A percentile compares a stretch with the other conserved stretches of the same genome.
Conservation (phyloP, 2,329 filamentous ascomycete genomes). For the Microdochium bolleyi region DNA sequence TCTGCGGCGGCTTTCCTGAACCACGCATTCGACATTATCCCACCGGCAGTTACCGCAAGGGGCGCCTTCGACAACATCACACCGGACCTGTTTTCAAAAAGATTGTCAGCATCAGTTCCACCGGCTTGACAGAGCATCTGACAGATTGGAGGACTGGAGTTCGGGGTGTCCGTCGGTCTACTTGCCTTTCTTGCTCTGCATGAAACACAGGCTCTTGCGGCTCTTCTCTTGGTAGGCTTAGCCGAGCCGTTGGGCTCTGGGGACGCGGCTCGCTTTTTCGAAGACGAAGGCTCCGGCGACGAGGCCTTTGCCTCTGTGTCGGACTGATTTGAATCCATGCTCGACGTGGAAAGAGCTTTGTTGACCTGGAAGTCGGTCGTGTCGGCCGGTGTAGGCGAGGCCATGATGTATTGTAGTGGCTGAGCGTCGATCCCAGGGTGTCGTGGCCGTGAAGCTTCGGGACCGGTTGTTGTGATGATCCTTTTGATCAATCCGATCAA, state of each 20-base stretch:
- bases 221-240: background rate
- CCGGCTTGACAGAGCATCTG: background rate
- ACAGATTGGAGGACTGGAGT: background rate
- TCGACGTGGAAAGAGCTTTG: background rate
- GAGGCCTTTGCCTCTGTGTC: background rate
- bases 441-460: no score
- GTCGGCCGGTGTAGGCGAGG: background rate
- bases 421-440: background rate
- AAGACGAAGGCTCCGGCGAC: background rate
- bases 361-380: background rate
- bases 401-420: background rate
- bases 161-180: background rate
- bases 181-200: background rate
- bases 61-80: slow-evolving; percentile 83
- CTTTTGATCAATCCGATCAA: no score
- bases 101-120: background rate
- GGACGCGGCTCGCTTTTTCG: background rate
- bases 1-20: slow-evolving; percentile 76
- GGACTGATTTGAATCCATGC: background rate
- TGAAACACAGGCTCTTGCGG: background rate
- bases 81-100: slow-evolving; percentile 59
- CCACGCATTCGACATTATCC: slow-evolving; percentile 70
- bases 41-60: slow-evolving; percentile 83
- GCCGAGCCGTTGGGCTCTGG: background rate
- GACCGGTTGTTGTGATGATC: no score